phyloP scores from a whole-genome alignment of 2,329 filamentous ascomycete genomes.

The Huntiella abstrusa region DNA sequence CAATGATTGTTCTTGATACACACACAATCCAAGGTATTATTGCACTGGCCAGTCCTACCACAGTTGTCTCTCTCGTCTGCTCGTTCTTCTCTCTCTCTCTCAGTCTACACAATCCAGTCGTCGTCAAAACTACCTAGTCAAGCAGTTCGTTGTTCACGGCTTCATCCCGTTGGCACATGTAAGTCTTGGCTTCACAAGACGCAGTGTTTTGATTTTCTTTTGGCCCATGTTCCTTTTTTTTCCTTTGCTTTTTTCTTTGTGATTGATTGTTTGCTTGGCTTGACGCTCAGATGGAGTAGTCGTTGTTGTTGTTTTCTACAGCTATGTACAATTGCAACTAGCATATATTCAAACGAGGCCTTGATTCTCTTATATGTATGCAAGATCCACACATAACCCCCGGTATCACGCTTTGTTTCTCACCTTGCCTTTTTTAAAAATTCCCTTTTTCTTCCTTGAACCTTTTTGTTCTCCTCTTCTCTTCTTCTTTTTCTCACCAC shows the following conservation, averaged over 20 bases:
- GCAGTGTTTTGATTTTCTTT: not conserved
- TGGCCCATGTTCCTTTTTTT: not conserved
- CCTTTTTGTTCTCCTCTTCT: slow-evolving; percentile 5
- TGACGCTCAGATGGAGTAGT: no score
- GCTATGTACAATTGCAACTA: not conserved
- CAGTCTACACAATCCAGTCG: not conserved
- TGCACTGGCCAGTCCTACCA: not conserved
- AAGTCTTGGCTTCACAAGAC: not conserved
- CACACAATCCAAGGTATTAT: no score
- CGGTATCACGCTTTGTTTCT: not conserved
- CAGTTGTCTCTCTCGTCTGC: not conserved
- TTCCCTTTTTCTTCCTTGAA: slow-evolving; percentile 12
- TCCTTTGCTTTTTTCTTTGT: not conserved
- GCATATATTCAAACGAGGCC: no score
- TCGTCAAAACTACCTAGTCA: not conserved
- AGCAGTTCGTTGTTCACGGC: not conserved
- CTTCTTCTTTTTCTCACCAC: not conserved
- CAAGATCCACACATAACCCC: no score
- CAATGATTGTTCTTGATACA: no score
- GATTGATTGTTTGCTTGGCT: not conserved
- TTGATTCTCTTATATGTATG: no score
- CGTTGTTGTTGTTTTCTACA: not conserved
- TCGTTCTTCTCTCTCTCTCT: not conserved
- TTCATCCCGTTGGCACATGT: not conserved
- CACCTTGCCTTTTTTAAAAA: not conserved